Base-by-base conservation (phyloP, 306 rosid genomes). In the Abrus pulchellus region DNA sequence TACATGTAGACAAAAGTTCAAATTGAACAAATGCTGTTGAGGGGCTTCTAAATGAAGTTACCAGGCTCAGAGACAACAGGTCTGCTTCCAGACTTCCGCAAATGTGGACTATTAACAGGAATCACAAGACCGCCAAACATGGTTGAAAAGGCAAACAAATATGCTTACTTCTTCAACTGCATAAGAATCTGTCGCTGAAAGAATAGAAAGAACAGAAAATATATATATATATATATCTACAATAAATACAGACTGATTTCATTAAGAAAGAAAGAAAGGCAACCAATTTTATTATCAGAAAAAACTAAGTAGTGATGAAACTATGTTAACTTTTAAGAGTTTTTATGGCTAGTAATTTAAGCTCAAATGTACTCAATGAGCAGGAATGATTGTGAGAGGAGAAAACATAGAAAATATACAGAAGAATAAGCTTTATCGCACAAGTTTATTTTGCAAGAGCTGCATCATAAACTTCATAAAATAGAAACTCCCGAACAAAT, bases 51-150 rank as follows among this genome's bases (percentile, higher is more conserved):
- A 43, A 81, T 36, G 67, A 72, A 77, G 27, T 77, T 92, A 92
- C 97, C 94, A 81, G 87, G 88, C 82, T 92, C 94, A 74, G 89
- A 88, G 80, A 90, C 84, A 75, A 87, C 85, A 71, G 84, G 80
- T 86, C 89, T 87, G 88, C 94, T 92, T 87, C 97, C 93, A 74
- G 97, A 87, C 89, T 88, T 92, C 84, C 94, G 78, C 70, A 92
- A 87, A 84, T 90, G 97, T 9, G 94, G 97, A 81, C 94, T 88
- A 64, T 80, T 87, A 83, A 85, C 49, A 76, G 94, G 85, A 83
- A 7, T 65, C 70, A 49, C 89, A 66, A 85, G 82, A 80, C 87
- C 84, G 82, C 94, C 97, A 69, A 90, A 86, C 94, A 92, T 92
- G 86, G 91, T 88, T 85, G 77, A 78, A 64, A 63, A 72, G 54